Percentiles rank a stretch among this genome's conserved stretches.
Conservation (phyloP, 2,329 filamentous ascomycete genomes). For the Pseudogymnoascus sp. region DNA sequence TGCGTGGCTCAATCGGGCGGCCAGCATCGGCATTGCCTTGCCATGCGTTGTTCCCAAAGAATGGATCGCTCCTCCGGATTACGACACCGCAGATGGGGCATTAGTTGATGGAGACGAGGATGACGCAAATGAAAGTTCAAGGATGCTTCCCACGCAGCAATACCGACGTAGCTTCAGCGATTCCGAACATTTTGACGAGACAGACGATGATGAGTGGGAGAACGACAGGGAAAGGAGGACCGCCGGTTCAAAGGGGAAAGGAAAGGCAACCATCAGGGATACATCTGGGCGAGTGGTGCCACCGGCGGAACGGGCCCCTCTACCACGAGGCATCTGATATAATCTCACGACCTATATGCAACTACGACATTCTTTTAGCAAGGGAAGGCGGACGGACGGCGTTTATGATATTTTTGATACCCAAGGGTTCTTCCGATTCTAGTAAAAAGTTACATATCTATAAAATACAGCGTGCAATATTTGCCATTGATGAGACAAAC, state of each 20-base stretch:
- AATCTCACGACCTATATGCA: not conserved
- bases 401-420: slow-evolving; percentile 9
- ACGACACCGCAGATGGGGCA: slow-evolving; percentile 64
- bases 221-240: slow-evolving; percentile 40
- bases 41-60: slow-evolving; percentile 77
- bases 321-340: slow-evolving; percentile 16
- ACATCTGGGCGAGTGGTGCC: slow-evolving; percentile 45
- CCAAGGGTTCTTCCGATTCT: slow-evolving; percentile 6
- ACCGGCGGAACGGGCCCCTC: slow-evolving; percentile 45
- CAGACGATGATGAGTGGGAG: slow-evolving; percentile 34
- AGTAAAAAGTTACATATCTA: slow-evolving; percentile 6
- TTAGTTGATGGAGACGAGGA: slow-evolving; percentile 47
- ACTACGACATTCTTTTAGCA: not conserved
- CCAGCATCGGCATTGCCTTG: slow-evolving; percentile 72
- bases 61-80: slow-evolving; percentile 74
- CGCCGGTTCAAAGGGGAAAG: slow-evolving; percentile 26
- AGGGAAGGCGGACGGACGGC: not conserved
- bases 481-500: not conserved
- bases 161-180: slow-evolving; percentile 24
- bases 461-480: slow-evolving; percentile 5
- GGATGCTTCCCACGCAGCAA: slow-evolving; percentile 42
- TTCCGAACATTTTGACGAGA: slow-evolving; percentile 8
- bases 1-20: slow-evolving; percentile 72
- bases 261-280: slow-evolving; percentile 38
- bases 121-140: slow-evolving; percentile 45